Base-by-base conservation (phyloP, 176 grass and related monocot species). In the Alloteropsis semialata region DNA sequence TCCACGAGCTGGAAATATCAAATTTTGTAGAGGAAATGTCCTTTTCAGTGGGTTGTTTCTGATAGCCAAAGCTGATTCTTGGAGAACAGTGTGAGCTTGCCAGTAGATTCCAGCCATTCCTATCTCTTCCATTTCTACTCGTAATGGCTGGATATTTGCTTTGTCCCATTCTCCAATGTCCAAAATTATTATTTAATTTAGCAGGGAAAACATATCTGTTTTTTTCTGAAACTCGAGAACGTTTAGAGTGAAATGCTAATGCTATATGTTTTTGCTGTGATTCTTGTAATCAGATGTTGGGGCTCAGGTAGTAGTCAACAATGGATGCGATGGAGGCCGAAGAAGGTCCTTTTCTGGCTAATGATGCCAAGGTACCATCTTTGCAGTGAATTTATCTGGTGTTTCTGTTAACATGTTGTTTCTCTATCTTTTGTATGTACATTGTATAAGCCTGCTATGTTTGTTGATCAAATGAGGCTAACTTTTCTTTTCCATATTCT, bases 301-400 rank as follows among this genome's bases (percentile, higher is more conserved):
- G 62, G 81, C 56, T 80, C 10, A 77, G 44, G 29, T 82, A 62
- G 45, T 78, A 58, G 43, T 68, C 67, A 75, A 91, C 27, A 27
- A 94, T 88, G 94, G 92, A 94, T 60, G 75, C 60, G 59, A 84
- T 88, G 39, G 94, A 92, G 64, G 71, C 58, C 5, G 94, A 97
- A 50, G 94, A 92, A 81, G 68, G 83, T 84, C 83, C 82, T 75
- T 94, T 97, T 73, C 64, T 92, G 74, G 84, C 78, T 65, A 89
- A 82, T 78, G 89, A 97, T 90, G 91, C 94, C 38, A 97, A 97
- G 91, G 94, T 97, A 90, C 75, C 28, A 77, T 75, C 34, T 55
- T 66, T 77, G 55, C 67, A 43, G 28, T 72, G 32, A 74, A 25
- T 34, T 41, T 17, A 33, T 78, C 53, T 72, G 16, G 60, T 75